Evolutionary conservation across 1,139 yeast genomes (phyloP), one percentile per base, ranked within the genome.

Genomic region (Saccharomyces hybrid): DNA sequence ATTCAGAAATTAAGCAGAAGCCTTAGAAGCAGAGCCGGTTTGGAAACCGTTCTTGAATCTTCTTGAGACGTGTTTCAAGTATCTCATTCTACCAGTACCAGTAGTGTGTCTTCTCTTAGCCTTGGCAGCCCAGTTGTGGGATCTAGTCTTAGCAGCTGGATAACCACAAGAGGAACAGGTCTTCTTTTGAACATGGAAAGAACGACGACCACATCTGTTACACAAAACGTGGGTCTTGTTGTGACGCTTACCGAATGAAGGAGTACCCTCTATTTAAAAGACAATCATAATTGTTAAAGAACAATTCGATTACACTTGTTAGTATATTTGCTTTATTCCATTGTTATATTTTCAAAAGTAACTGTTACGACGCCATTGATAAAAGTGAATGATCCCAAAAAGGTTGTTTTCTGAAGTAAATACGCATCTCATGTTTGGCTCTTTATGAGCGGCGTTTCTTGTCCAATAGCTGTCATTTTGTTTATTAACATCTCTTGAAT

Each of bases 41-140:
- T 89, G 96, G 96, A 93, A 93, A 76, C 91, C 96, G 84, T 93
- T 91, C 87, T 90, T 89, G 87, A 91, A 93, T 83, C 91, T 88
- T 84, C 97, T 89, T 71, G 95, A 79, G 71, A 93, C 96, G 80
- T 84, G 85, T 84, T 91, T 93, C 79, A 93, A 84, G 90, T 93
- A 84, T 77, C 93, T 82, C 96, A 90, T 89, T 83, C 99, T 95
- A 79, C 99, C 99, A 77, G 98, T 85, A 83, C 99, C 99, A 70
- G 98, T 91, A 71, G 99, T 93, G 81, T 88, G 87, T 88, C 99
- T 90, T 89, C 99, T 89, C 86, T 91, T 89, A 74, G 98, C 96
- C 88, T 93, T 93, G 68, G 80, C 79, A 76, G 95, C 96, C 99
- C 99, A 93, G 96, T 93, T 93, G 95, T 82, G 86, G 73, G 88